These are phyloP conservation scores for Tulasnella sp. DNA, from an alignment of 768 basidiomycete genomes.

Conservation along the genomic window DNA sequence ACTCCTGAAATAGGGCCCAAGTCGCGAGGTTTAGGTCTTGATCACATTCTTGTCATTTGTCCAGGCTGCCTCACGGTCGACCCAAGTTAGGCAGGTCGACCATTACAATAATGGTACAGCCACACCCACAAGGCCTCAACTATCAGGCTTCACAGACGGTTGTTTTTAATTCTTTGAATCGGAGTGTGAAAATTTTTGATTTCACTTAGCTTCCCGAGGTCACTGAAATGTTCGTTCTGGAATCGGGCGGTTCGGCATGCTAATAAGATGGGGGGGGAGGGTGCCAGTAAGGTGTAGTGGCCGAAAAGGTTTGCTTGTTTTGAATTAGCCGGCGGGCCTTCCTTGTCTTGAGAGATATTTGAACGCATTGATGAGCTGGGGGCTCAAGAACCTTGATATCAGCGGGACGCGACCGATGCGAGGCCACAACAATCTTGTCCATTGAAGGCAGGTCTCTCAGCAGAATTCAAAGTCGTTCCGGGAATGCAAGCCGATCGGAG, in stretches of 20 bases:
- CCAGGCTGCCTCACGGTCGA: slow-evolving; percentile 9
- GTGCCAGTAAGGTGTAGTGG: not conserved
- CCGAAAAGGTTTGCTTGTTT: slow-evolving; percentile 11
- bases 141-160: slow-evolving; percentile 8
- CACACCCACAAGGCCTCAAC: slow-evolving; percentile 6
- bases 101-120: not conserved
- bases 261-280: slow-evolving; percentile 1
- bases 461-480: not conserved
- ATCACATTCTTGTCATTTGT: slow-evolving; percentile 1
- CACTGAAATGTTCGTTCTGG: not conserved
- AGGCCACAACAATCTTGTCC: not conserved
- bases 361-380: slow-evolving; percentile 17
- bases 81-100: slow-evolving; percentile 13
- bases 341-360: slow-evolving; percentile 10
- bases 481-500: not conserved
- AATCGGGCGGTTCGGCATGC: not conserved
- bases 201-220: slow-evolving; percentile 2
- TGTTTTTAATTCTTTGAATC: slow-evolving; percentile 5
- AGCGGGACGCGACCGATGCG: slow-evolving; percentile 3
- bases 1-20: slow-evolving; percentile 9
- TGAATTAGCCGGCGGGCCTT: slow-evolving; percentile 12
- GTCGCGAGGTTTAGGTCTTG: not conserved
- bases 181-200: not conserved
- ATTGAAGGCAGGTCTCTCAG: slow-evolving; percentile 9
- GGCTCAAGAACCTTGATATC: slow-evolving; percentile 18